phyloP scores from a whole-genome alignment of 495 filamentous ascomycete genomes.

The Neurospora sp. region DNA sequence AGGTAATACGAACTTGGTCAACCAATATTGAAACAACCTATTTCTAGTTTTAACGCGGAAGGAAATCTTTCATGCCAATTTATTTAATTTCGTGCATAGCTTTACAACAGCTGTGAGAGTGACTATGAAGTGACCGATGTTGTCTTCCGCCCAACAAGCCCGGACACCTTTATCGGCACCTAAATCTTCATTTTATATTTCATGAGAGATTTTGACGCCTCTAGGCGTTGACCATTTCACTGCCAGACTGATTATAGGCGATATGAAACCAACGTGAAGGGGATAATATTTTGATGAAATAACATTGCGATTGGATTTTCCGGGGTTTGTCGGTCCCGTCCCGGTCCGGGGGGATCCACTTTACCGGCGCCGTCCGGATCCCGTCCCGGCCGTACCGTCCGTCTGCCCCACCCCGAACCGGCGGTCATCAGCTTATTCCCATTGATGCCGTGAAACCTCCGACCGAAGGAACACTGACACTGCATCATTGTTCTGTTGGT shows the following conservation, averaged over 20 bases:
- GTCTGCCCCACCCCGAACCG: neutral
- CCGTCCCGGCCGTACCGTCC: neutral
- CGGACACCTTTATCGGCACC: neutral
- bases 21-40: neutral
- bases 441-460: neutral
- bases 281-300: neutral
- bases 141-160: neutral
- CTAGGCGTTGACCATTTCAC: neutral
- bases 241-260: neutral
- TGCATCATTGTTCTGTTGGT: neutral
- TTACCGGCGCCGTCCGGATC: neutral
- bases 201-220: neutral
- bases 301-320: neutral
- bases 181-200: neutral
- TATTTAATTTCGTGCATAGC: neutral
- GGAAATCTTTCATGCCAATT: neutral
- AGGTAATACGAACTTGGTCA: neutral
- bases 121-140: neutral
- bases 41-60: neutral
- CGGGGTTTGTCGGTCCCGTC: neutral
- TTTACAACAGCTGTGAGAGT: neutral
- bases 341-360: neutral
- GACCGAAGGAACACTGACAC: neutral
- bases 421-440: neutral
- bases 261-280: neutral